Evolutionary conservation across 805 yeast genomes (phyloP).

Genomic region (Saccharomyces mikatae): DNA sequence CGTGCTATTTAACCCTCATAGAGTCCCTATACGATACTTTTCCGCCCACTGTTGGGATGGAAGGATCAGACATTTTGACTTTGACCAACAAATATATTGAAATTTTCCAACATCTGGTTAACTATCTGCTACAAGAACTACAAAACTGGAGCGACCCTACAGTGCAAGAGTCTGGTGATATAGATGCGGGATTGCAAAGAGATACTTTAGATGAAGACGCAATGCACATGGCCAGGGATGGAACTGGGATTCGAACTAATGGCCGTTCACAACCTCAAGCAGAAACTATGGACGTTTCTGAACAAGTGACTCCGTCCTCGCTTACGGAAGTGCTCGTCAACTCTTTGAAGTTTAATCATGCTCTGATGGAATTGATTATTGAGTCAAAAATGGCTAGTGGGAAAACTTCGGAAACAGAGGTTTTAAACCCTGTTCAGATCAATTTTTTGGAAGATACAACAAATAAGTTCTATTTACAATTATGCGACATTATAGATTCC

Average conservation of each 20-base stretch:
- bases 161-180: not conserved
- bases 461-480: conserved; percentile 11
- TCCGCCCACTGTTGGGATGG: not conserved
- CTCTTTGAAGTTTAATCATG: conserved; percentile 15
- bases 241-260: conserved; percentile 12
- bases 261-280: conserved; percentile 1
- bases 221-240: conserved; percentile 6
- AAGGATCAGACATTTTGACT: conserved; percentile 13
- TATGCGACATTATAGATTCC: conserved; percentile 11
- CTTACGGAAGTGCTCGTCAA: conserved; percentile 17
- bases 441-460: conserved; percentile 17
- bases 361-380: conserved; percentile 14
- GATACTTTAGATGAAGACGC: conserved; percentile 3
- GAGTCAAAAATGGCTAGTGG: conserved; percentile 4
- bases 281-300: conserved; percentile 22
- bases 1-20: conserved; percentile 18
- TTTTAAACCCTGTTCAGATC: conserved; percentile 13
- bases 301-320: conserved; percentile 20
- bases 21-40: conserved; percentile 14
- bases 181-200: not conserved
- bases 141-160: conserved; percentile 2
- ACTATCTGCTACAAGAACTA: conserved; percentile 15
- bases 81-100: conserved; percentile 12
- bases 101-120: conserved; percentile 12
- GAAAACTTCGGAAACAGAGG: not conserved